Evolutionary conservation across 257 asterid genomes (phyloP).

Genomic region (Salvia hispanica): DNA sequence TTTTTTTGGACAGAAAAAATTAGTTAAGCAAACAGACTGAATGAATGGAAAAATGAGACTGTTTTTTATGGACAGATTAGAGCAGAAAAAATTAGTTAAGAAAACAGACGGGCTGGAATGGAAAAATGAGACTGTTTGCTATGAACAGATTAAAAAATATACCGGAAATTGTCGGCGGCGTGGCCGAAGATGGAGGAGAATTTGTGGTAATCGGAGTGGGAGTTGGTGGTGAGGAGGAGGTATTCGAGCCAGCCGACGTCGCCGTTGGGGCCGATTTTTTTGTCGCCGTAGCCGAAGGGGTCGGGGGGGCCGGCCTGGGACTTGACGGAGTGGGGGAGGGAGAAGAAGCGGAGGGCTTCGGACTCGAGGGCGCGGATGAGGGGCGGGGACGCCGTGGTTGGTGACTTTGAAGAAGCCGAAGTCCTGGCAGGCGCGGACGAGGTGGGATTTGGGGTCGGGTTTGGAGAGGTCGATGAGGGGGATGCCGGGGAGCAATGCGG

Average conservation of each 20-base stretch:
- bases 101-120: no score
- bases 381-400: constrained; percentile 62
- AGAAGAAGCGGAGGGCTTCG: constrained; percentile 62
- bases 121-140: no score
- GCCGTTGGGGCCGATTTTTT: constrained; percentile 70
- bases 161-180: constrained; percentile 62
- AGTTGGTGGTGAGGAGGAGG: constrained; percentile 56
- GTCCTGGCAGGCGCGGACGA: constrained; percentile 78
- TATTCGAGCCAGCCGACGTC: constrained; percentile 83
- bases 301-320: constrained; percentile 60
- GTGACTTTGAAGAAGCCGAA: constrained; percentile 80
- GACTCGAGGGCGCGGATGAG: constrained; percentile 56
- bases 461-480: constrained; percentile 74
- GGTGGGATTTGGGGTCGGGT: constrained; percentile 56
- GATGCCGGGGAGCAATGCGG: constrained; percentile 36
- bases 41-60: no score
- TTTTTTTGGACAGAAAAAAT: no score
- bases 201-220: constrained; percentile 27
- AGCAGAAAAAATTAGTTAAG: no score
- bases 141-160: no score
- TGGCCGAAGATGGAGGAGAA: constrained; percentile 63
- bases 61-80: no score
- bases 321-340: constrained; percentile 58
- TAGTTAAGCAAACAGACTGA: no score
- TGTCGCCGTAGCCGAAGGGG: constrained; percentile 84